phyloP scores from a whole-genome alignment of 345 rosid genomes.

The Heritiera fomes region DNA sequence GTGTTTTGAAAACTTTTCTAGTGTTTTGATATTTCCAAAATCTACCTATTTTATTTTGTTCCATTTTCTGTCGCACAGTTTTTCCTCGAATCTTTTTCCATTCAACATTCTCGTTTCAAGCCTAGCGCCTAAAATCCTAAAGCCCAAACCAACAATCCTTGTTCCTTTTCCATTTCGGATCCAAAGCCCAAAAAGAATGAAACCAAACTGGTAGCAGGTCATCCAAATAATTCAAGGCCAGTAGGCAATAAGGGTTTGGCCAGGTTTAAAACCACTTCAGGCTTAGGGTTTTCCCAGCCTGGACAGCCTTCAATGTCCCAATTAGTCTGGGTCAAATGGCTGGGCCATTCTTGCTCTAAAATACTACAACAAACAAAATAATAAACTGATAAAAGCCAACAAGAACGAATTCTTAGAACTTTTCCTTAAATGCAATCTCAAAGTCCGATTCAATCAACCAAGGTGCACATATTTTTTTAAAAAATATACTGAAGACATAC shows the following conservation, averaged over 20 bases:
- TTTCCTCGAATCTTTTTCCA: not conserved
- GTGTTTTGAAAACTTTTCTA: no score
- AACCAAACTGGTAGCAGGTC: not conserved
- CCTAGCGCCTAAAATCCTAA: not conserved
- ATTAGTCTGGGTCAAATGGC: not conserved
- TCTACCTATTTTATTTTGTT: no score
- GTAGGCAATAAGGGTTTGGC: not conserved
- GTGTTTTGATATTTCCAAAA: not conserved
- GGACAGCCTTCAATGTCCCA: constrained; percentile 1
- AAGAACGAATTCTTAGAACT: not conserved
- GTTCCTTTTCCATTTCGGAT: not conserved
- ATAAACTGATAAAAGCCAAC: constrained; percentile 2
- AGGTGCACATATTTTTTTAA: not conserved
- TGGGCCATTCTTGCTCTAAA: not conserved
- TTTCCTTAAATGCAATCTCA: not conserved
- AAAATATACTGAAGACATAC: constrained; percentile 33
- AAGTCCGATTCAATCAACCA: not conserved
- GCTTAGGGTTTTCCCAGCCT: not conserved
- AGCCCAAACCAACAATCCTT: not conserved
- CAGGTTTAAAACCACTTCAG: not conserved
- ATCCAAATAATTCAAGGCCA: not conserved
- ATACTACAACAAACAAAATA: not conserved
- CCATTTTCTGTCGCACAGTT: not conserved
- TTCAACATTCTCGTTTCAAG: constrained; percentile 11
- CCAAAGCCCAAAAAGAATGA: not conserved